Conservation (phyloP, 331 rosid genomes). For the Telfairia occidentalis region DNA sequence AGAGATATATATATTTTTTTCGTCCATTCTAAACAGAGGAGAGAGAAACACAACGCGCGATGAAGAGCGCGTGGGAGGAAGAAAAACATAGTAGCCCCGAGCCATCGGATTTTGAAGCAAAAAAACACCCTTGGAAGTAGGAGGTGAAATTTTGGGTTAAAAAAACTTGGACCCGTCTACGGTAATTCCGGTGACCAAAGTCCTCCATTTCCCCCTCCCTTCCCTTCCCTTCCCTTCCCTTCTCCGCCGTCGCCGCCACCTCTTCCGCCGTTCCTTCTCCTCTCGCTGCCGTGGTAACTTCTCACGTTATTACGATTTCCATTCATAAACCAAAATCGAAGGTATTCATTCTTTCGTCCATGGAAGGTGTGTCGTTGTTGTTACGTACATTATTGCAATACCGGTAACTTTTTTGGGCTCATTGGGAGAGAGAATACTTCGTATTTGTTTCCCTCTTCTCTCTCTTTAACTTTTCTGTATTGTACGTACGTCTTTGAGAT, state of each 20-base stretch:
- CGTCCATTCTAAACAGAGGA: background rate
- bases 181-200: constrained; percentile 7
- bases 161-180: background rate
- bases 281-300: background rate
- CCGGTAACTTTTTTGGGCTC: constrained; percentile 4
- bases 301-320: background rate
- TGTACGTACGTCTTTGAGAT: constrained; percentile 9
- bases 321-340: background rate
- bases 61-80: background rate
- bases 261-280: no score
- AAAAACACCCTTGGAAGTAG: constrained; percentile 9
- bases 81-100: background rate
- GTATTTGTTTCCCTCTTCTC: constrained; percentile 1
- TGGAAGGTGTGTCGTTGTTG: background rate
- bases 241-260: background rate
- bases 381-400: background rate
- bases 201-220: background rate
- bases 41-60: background rate
- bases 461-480: background rate
- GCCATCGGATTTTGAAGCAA: constrained; percentile 1
- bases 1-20: no score
- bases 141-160: constrained; percentile 4
- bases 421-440: constrained; percentile 9
- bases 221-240: background rate
- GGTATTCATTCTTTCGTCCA: background rate